Evolutionary conservation across 2,329 filamentous ascomycete genomes (phyloP).

Genomic region (Claviceps sp.): DNA sequence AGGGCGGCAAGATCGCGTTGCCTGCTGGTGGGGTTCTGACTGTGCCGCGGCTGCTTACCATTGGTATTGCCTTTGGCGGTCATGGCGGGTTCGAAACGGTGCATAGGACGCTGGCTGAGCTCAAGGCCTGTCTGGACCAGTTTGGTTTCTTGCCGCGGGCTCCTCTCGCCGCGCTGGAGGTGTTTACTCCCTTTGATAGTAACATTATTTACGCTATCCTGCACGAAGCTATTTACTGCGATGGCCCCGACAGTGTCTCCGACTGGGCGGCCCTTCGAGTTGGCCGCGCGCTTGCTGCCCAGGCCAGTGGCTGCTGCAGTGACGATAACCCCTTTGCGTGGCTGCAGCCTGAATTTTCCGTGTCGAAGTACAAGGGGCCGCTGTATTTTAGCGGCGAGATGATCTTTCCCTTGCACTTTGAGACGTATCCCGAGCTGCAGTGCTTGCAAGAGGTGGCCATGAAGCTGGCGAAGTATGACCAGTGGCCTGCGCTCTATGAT

Average conservation of each 20-base stretch:
- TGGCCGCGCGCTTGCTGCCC: constrained; percentile 28
- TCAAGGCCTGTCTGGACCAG: constrained; percentile 58
- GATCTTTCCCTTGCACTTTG: constrained; percentile 77
- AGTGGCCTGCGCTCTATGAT: constrained; percentile 71
- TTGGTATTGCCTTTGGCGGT: constrained; percentile 66
- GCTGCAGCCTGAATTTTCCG: constrained; percentile 26
- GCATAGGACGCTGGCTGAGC: constrained; percentile 59
- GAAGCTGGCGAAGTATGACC: constrained; percentile 49
- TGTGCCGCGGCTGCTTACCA: constrained; percentile 57
- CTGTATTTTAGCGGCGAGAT: constrained; percentile 85
- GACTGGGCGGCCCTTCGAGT: constrained; percentile 64
- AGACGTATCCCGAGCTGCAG: constrained; percentile 64
- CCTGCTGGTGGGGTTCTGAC: constrained; percentile 64
- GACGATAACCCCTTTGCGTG: constrained; percentile 29
- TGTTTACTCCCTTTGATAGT: constrained; percentile 55
- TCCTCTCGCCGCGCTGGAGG: constrained; percentile 56
- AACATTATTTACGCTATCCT: constrained; percentile 74
- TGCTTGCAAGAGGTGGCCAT: constrained; percentile 56
- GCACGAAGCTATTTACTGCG: constrained; percentile 81
- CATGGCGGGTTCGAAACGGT: constrained; percentile 65
- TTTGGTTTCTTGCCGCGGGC: constrained; percentile 65
- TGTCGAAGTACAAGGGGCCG: constrained; percentile 24
- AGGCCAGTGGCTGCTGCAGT: constrained; percentile 16
- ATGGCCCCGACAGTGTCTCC: constrained; percentile 46
- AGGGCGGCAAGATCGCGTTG: constrained; percentile 39